Evolutionary conservation across 306 rosid genomes (phyloP), one percentile per base, ranked within the genome.

Genomic region (Betula pendula): DNA sequence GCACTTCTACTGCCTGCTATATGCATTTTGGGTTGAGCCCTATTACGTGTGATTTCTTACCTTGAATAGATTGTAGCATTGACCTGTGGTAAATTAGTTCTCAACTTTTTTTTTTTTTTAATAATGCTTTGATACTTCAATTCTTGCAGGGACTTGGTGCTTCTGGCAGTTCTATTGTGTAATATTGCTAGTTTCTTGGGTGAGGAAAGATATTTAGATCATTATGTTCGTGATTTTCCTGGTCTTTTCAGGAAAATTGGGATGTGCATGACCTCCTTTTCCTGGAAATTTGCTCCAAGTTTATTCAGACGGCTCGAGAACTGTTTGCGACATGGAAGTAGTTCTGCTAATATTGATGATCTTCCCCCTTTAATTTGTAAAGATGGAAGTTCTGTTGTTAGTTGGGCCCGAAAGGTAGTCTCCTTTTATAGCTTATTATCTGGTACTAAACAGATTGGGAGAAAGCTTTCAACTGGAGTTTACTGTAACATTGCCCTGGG

Each of bases 221-320:
- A 94, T 79, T 94, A 94, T 72, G 75, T 89, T 65, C 93, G 98
- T 11, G 98, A 94, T 88, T 94, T 94, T 81, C 98, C 98, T 27
- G 77, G 81, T 82, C 88, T 89, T 48, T 84, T 90, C 63, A 81
- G 80, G 74, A 86, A 70, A 55, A 84, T 89, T 67, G 80, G 72
- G 76, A 75, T 59, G 58, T 63, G 84, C 67, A 83, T 74, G 73
- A 55, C 87, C 49, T 53, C 88, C 76, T 60, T 55, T 71, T 87
- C 91, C 48, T 47, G 14, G 74, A 87, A 89, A 90, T 81, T 74
- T 65, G 87, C 92, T 85, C 93, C 96, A 77, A 90, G 87, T 90
- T 73, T 94, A 79, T 90, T 88, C 90, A 89, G 96, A 87, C 92
- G 98, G 98, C 93, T 94, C 51, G 96, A 88, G 81, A 87, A 81